phyloP scores from a whole-genome alignment of 1,139 yeast genomes.

The Taphrina wiesneri region DNA sequence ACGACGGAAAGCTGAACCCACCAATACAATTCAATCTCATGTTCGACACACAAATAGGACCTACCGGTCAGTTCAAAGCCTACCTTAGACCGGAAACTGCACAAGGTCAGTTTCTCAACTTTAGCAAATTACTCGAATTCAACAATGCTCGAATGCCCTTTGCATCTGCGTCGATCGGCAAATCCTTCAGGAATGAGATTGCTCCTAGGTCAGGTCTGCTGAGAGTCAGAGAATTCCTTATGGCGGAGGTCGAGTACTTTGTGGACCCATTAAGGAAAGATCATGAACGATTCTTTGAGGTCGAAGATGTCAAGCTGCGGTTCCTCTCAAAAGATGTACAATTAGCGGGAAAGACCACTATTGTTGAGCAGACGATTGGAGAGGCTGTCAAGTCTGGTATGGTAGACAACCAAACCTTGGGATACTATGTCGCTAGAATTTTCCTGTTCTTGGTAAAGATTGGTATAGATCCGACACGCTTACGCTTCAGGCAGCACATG shows the following conservation, averaged over 20 bases:
- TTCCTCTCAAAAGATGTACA: constrained; percentile 86
- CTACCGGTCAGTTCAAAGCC: constrained; percentile 94
- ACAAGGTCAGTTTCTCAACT: constrained; percentile 97
- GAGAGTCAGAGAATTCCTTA: constrained; percentile 96
- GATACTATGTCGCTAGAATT: constrained; percentile 94
- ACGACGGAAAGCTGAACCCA: constrained; percentile 79
- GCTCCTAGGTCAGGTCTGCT: constrained; percentile 97
- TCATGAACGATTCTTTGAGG: constrained; percentile 77
- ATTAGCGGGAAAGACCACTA: constrained; percentile 75
- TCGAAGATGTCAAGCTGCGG: constrained; percentile 68
- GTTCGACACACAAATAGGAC: constrained; percentile 99
- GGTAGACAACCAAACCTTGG: constrained; percentile 96
- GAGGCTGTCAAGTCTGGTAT: constrained; percentile 84
- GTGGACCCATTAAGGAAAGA: constrained; percentile 88
- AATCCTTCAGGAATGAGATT: constrained; percentile 97
- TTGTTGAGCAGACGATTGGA: constrained; percentile 68
- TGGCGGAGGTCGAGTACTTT: constrained; percentile 99
- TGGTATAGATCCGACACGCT: constrained; percentile 79
- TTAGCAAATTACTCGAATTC: constrained; percentile 86
- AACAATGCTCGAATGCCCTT: constrained; percentile 97
- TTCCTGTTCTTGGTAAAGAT: constrained; percentile 78
- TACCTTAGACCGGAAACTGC: constrained; percentile 98
- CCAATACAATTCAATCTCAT: constrained; percentile 96
- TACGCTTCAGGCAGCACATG: constrained; percentile 99
- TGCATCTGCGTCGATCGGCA: constrained; percentile 98